These are phyloP conservation scores for Microcera coccophila DNA, from an alignment of 2,329 filamentous ascomycete species.

Conservation along the genomic window DNA sequence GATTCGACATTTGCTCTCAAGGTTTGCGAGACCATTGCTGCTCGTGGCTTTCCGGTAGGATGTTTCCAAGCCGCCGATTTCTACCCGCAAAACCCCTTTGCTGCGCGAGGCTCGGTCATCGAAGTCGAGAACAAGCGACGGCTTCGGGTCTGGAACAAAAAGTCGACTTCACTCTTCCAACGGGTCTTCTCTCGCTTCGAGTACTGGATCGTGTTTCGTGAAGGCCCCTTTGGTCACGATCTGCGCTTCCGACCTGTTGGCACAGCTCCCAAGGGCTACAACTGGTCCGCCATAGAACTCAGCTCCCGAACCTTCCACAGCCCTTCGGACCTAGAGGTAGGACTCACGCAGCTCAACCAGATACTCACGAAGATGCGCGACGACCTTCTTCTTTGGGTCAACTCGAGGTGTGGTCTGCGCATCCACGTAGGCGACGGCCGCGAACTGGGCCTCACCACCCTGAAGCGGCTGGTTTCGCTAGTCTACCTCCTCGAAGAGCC, in stretches of 20 bases:
- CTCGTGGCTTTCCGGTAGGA: too few relatives aligned
- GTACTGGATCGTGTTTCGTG: constrained; percentile 21
- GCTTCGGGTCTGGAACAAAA: constrained; percentile 20
- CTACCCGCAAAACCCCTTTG: too few relatives aligned
- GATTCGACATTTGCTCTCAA: too few relatives aligned
- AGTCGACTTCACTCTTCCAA: background rate
- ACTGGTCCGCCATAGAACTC: constrained; percentile 26
- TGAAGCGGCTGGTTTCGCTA: constrained; percentile 18
- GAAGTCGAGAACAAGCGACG: constrained; percentile 3
- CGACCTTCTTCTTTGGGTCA: constrained; percentile 22
- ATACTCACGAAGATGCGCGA: constrained; percentile 15
- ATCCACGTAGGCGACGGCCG: constrained; percentile 23
- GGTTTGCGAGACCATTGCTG: too few relatives aligned
- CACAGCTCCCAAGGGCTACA: constrained; percentile 16
- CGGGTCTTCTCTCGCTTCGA: constrained; percentile 5
- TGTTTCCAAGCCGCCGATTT: too few relatives aligned
- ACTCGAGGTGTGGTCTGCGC: constrained; percentile 25
- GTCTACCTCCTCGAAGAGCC: constrained; percentile 21
- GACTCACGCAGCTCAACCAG: constrained; percentile 19
- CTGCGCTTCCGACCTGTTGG: constrained; percentile 11
- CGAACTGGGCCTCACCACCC: constrained; percentile 13
- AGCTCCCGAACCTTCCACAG: constrained; percentile 23
- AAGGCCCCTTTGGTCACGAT: constrained; percentile 21
- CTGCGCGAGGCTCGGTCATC: too few relatives aligned
- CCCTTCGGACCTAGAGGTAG: constrained; percentile 14